Evolutionary conservation across 1,284 basidiomycete species (phyloP).

Genomic region (Exsudoporus floridanus): DNA sequence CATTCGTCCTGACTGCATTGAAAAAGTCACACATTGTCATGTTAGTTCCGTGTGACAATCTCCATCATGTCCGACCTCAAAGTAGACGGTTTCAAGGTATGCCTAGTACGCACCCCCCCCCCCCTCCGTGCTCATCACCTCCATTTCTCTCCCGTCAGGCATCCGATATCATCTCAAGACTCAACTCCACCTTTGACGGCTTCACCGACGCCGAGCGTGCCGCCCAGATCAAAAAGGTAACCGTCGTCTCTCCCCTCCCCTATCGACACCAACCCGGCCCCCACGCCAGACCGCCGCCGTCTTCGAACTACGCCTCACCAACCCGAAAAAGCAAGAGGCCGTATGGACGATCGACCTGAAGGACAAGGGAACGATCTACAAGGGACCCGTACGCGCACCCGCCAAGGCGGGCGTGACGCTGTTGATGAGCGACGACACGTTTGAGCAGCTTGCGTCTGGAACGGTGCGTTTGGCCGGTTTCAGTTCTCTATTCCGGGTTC

Average conservation of each 20-base stretch:
- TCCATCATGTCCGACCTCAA: slow-evolving; percentile 55
- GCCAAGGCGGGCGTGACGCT: slow-evolving; percentile 77
- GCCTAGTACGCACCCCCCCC: neutral
- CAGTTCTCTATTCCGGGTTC: neutral
- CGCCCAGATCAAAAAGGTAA: slow-evolving; percentile 83
- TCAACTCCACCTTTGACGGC: slow-evolving; percentile 62
- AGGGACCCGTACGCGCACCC: slow-evolving; percentile 72
- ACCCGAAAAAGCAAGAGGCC: slow-evolving; percentile 72
- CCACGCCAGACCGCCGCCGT: slow-evolving; percentile 80
- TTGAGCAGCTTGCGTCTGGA: slow-evolving; percentile 64
- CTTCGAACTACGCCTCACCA: slow-evolving; percentile 87
- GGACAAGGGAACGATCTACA: slow-evolving; percentile 80
- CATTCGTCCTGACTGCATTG: neutral
- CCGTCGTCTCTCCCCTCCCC: neutral
- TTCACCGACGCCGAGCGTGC: slow-evolving; percentile 76
- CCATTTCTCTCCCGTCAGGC: slow-evolving; percentile 44
- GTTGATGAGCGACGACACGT: slow-evolving; percentile 70
- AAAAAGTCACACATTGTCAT: neutral
- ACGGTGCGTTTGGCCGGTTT: slow-evolving; percentile 45
- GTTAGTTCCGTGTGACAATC: no score
- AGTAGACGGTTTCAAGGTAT: slow-evolving; percentile 58
- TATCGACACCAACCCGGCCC: neutral
- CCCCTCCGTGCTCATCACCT: neutral
- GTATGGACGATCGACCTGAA: slow-evolving; percentile 97
- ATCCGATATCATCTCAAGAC: slow-evolving; percentile 65